Base-by-base conservation (phyloP, 805 yeast species). In the Saccharomycopsis malanga region DNA sequence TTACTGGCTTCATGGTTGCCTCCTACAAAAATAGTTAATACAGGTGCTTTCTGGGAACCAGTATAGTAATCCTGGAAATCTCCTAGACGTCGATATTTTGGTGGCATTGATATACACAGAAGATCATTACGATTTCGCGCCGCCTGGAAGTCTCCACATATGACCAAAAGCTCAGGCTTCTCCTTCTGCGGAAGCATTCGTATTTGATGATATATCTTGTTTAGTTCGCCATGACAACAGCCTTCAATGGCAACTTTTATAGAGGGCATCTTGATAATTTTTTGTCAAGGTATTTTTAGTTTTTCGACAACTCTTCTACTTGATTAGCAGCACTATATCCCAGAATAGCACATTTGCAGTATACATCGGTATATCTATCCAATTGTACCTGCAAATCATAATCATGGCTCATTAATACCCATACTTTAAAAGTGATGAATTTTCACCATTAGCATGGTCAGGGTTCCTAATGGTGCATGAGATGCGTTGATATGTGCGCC, bases 1-100 rank as follows among this genome's bases (percentile, higher is more conserved):
- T 81, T 77, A 49, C 94, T 85, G 3, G 93, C 80, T 60, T 93
- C 98, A 59, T 93, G 98, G 63, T 93, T 93, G 0, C 98, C 98
- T 2, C 98, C 98, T 36, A 93, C 77, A 55, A 91, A 83, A 0
- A 93, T 55, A 0, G 98, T 91, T 27, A 79, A 63, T 1, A 83
- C 70, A 0, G 96, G 96, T 0, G 96, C 95, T 24, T 45, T 61
- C 40, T 64, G 67, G 17, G 57, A 54, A 1, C 91, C 87, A 1
- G 58, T 59, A 57, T 85, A 86, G 61, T 88, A 91, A 21, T 73
- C 66, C 38, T 74, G 77, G 61, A 91, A 93, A 56, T 91, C 96
- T 2, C 96, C 96, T 56, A 87, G 58, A 36, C 61, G 62, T 39
- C 74, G 72, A 62, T 84, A 93, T 61, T 91, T 91, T 0, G 66